phyloP scores from a whole-genome alignment of 2,329 filamentous ascomycete species.

The Ambrosiella xylebori region DNA sequence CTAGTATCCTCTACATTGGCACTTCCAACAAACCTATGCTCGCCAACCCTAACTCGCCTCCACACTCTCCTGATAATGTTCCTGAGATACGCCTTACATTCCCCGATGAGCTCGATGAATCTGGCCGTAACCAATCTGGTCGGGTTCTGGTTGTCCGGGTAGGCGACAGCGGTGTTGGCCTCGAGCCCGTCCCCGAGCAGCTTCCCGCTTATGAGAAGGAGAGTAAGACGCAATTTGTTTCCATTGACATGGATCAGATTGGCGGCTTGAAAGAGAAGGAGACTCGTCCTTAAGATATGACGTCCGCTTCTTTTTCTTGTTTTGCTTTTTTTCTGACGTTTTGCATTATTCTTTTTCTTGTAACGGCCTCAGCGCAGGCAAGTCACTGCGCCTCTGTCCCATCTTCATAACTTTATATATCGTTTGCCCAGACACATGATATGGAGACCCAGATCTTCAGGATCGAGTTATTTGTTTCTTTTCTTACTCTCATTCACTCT shows the following conservation, averaged over 20 bases:
- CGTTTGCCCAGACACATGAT: not conserved
- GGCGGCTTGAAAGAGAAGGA: conserved; percentile 89
- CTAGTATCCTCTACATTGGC: conserved; percentile 61
- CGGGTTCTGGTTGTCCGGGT: conserved; percentile 84
- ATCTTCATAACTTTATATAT: not conserved
- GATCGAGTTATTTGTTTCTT: conserved; percentile 7
- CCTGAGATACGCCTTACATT: conserved; percentile 98
- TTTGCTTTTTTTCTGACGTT: conserved; percentile 2
- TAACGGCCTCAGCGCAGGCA: not conserved
- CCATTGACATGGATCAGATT: conserved; percentile 84
- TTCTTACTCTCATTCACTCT: conserved; percentile 6
- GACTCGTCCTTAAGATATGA: conserved; percentile 18
- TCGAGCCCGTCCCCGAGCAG: conserved; percentile 71
- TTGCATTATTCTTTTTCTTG: not conserved
- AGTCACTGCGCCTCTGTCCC: not conserved
- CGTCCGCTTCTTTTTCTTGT: not conserved
- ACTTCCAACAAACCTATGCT: conserved; percentile 63
- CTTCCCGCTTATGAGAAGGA: conserved; percentile 82
- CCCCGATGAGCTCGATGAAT: conserved; percentile 81
- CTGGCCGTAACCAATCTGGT: conserved; percentile 65
- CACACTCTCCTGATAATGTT: conserved; percentile 63
- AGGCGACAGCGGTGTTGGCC: conserved; percentile 61
- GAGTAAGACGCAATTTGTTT: conserved; percentile 66
- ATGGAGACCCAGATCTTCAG: not conserved
- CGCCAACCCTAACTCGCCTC: conserved; percentile 55